phyloP scores from a whole-genome alignment of 169 alveolate genomes.

The Cyclospora cayetanensis region DNA sequence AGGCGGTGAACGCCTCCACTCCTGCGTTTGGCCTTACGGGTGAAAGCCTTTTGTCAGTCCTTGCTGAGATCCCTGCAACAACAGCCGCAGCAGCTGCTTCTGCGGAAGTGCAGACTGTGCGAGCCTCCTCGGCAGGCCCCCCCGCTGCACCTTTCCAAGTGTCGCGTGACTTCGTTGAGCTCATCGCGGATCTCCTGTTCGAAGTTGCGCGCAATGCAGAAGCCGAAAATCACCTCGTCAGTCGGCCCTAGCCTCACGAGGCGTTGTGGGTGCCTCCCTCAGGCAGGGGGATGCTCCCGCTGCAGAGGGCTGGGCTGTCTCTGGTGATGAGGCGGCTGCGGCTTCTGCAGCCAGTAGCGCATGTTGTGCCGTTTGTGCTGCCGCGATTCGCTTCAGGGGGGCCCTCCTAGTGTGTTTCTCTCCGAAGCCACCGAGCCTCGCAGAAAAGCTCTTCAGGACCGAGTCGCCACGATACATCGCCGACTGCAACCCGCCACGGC shows the following conservation, averaged over 20 bases:
- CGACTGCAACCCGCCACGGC: neutral
- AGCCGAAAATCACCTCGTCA: neutral
- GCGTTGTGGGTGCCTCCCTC: neutral
- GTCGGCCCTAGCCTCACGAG: neutral
- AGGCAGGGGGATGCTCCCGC: neutral
- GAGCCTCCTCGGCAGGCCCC: too few relatives aligned
- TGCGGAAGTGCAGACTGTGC: too few relatives aligned
- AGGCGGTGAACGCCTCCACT: neutral
- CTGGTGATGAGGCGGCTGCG: neutral
- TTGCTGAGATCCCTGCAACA: neutral
- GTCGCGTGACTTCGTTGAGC: neutral
- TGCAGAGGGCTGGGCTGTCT: neutral
- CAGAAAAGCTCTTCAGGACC: neutral
- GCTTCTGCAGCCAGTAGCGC: too few relatives aligned
- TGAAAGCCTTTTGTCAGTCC: neutral
- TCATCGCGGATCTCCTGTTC: neutral
- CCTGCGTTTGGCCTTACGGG: neutral
- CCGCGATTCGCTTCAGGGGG: conserved; percentile 12
- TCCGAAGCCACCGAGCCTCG: neutral
- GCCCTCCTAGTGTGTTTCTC: neutral
- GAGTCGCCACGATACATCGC: neutral
- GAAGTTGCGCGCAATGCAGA: neutral
- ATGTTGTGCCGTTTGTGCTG: neutral
- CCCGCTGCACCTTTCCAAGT: neutral
- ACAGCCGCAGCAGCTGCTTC: neutral